Evolutionary conservation across 2,329 filamentous ascomycete genomes (phyloP).

Genomic region (Pseudocercospora musae): DNA sequence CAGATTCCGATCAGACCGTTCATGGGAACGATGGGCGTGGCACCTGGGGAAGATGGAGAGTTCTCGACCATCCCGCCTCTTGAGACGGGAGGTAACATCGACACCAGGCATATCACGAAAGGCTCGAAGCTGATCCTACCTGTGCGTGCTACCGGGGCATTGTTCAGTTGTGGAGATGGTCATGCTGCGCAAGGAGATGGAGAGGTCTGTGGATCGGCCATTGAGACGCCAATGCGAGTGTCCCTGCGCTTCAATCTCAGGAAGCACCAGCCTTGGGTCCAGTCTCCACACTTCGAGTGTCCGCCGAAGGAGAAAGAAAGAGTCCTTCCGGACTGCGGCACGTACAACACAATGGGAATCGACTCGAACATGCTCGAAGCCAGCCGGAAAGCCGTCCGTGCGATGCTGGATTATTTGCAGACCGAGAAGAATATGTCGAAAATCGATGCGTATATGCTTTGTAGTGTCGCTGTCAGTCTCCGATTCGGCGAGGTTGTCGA

Average conservation of each 20-base stretch:
- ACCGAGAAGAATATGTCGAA: slow-evolving; percentile 10
- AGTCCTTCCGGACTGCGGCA: slow-evolving; percentile 17
- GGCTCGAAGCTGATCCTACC: slow-evolving; percentile 18
- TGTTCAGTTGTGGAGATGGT: slow-evolving; percentile 25
- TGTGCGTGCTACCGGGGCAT: slow-evolving; percentile 12
- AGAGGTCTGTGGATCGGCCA: slow-evolving; percentile 21
- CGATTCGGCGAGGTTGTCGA: slow-evolving; percentile 22
- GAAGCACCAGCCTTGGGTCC: slow-evolving; percentile 17
- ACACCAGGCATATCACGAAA: slow-evolving; percentile 22
- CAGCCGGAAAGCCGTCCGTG: slow-evolving; percentile 21
- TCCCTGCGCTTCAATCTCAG: slow-evolving; percentile 16
- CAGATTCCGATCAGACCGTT: slow-evolving; percentile 19
- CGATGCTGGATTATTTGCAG: slow-evolving; percentile 19
- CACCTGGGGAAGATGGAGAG: slow-evolving; percentile 13
- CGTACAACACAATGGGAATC: slow-evolving; percentile 22
- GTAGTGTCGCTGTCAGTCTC: slow-evolving; percentile 19
- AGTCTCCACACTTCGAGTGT: slow-evolving; percentile 15
- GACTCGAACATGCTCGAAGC: slow-evolving; percentile 18
- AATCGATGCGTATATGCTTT: slow-evolving; percentile 24
- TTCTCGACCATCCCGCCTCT: slow-evolving; percentile 20
- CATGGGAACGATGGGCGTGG: slow-evolving; percentile 24
- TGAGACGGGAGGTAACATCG: slow-evolving; percentile 23
- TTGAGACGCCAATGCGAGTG: slow-evolving; percentile 19
- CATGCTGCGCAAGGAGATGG: slow-evolving; percentile 24
- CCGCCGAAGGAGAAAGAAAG: slow-evolving; percentile 7